phyloP scores from a whole-genome alignment of 2,329 filamentous ascomycete genomes.

The Samsoniella hepiali region DNA sequence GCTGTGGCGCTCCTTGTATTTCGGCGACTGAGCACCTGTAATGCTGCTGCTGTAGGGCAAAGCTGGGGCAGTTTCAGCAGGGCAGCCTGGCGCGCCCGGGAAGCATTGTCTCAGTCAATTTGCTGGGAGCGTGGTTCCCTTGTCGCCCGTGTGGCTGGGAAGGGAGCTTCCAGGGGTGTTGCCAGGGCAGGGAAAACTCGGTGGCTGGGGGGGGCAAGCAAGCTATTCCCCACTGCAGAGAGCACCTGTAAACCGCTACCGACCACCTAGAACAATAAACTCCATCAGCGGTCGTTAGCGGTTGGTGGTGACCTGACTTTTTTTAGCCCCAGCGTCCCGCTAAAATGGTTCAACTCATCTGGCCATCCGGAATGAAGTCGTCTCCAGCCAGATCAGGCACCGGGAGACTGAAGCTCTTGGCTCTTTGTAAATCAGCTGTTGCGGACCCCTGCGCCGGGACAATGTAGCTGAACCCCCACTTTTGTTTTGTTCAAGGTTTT shows the following conservation, averaged over 20 bases:
- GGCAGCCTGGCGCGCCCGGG: background rate
- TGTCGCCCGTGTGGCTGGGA: slow-evolving; percentile 6
- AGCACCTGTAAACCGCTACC: background rate
- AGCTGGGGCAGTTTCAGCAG: background rate
- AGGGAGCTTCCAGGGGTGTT: background rate
- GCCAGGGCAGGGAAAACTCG: slow-evolving; percentile 7
- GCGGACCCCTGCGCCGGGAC: background rate
- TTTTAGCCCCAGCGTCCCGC: background rate
- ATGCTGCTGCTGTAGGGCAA: background rate
- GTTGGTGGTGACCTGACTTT: background rate
- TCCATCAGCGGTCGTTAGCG: background rate
- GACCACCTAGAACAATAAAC: background rate
- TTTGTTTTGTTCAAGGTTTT: too few species aligned
- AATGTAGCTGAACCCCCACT: background rate
- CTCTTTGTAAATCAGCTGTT: background rate
- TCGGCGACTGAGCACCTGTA: background rate
- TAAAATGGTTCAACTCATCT: background rate
- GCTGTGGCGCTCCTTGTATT: background rate
- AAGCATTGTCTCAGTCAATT: slow-evolving; percentile 1
- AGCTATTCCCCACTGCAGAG: background rate
- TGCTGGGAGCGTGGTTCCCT: background rate
- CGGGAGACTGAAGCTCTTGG: background rate
- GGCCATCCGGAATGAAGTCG: background rate
- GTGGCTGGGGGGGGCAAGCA: slow-evolving; percentile 2
- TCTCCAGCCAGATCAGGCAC: background rate